Conservation (phyloP, 1,284 basidiomycete genomes). For the Mycena citricolor region DNA sequence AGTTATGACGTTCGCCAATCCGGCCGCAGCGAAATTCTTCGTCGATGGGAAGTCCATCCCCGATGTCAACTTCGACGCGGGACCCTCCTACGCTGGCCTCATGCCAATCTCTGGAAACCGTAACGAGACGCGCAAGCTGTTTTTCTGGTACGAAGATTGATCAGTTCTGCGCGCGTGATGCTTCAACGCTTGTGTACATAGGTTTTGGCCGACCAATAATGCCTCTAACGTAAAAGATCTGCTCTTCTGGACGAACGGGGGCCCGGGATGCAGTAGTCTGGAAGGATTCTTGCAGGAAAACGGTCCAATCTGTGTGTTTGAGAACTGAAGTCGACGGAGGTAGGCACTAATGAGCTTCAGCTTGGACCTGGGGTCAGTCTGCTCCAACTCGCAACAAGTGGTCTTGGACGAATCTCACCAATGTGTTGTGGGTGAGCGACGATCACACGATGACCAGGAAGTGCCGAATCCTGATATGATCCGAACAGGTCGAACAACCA, state of each 20-base stretch:
- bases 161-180: background rate
- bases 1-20: conserved; percentile 61
- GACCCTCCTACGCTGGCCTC: conserved; percentile 70
- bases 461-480: background rate
- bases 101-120: conserved; percentile 59
- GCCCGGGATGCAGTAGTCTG: conserved; percentile 66
- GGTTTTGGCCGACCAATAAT: conserved; percentile 48
- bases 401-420: conserved; percentile 71
- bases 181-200: conserved; percentile 20
- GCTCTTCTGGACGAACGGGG: conserved; percentile 52
- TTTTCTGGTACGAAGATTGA: conserved; percentile 65
- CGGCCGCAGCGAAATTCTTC: conserved; percentile 59
- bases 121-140: conserved; percentile 66
- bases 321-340: conserved; percentile 19
- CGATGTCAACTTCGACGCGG: conserved; percentile 61
- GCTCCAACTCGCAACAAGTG: conserved; percentile 49
- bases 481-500: conserved; percentile 64
- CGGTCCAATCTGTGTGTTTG: conserved; percentile 43
- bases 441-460: background rate
- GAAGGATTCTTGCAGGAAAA: conserved; percentile 79
- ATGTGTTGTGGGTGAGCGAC: conserved; percentile 54
- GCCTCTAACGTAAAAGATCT: conserved; percentile 47
- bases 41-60: conserved; percentile 66
- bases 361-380: conserved; percentile 58
- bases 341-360: conserved; percentile 27